These are phyloP conservation scores for Talaromyces thailandensis DNA, from an alignment of 495 filamentous ascomycete species.

Conservation along the genomic window DNA sequence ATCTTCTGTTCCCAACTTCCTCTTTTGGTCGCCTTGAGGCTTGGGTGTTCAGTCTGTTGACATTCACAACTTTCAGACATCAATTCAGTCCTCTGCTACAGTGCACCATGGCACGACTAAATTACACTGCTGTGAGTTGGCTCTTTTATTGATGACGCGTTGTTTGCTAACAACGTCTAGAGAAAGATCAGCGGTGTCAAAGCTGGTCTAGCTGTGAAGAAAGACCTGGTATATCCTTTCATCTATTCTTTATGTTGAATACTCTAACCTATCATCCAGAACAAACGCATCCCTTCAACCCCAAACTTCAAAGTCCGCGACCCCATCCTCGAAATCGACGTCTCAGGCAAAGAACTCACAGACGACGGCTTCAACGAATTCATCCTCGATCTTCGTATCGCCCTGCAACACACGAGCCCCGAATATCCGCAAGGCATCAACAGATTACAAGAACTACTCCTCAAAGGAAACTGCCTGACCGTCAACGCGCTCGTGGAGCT, in stretches of 20 bases:
- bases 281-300: conserved; percentile 28
- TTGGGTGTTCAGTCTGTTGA: background rate
- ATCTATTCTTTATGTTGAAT: conserved; percentile 3
- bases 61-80: background rate
- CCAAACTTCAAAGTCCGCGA: conserved; percentile 23
- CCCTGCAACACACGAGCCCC: conserved; percentile 19
- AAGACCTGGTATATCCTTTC: conserved; percentile 30
- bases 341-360: conserved; percentile 31
- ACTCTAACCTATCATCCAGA: conserved; percentile 15
- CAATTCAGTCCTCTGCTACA: background rate
- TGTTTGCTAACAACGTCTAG: conserved; percentile 10
- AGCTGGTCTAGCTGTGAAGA: conserved; percentile 32
- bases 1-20: background rate
- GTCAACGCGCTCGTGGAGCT: conserved; percentile 26
- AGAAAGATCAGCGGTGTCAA: conserved; percentile 36
- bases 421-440: conserved; percentile 21
- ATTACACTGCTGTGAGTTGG: conserved; percentile 27
- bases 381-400: conserved; percentile 28
- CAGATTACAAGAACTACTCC: conserved; percentile 36
- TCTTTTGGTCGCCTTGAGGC: background rate
- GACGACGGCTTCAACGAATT: conserved; percentile 34
- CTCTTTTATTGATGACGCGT: background rate
- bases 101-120: conserved; percentile 25
- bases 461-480: conserved; percentile 33
- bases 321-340: conserved; percentile 36